Conservation (phyloP, 331 rosid species). For the Saraca asoca region DNA sequence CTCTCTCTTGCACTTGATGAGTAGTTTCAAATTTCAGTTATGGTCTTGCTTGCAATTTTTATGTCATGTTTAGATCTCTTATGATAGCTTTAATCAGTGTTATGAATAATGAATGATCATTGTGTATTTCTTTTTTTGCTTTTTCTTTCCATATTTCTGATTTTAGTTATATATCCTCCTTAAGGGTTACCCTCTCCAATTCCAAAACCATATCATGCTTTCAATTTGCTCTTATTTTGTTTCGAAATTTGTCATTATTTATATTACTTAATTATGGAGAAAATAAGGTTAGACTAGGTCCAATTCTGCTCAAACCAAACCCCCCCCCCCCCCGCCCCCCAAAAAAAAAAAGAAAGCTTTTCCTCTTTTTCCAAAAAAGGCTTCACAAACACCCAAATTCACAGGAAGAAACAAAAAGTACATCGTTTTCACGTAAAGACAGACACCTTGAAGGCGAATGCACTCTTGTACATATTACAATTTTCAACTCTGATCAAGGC, state of each 20-base stretch:
- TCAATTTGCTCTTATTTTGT: too few relatives aligned
- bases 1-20: conserved; percentile 21
- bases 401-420: neutral
- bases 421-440: conserved; percentile 6
- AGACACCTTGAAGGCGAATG: conserved; percentile 19
- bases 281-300: too few relatives aligned
- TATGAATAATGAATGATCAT: too few relatives aligned
- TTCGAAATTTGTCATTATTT: too few relatives aligned
- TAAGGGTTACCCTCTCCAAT: too few relatives aligned
- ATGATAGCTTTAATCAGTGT: neutral
- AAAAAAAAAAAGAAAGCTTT: neutral
- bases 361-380: neutral
- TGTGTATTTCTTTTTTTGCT: too few relatives aligned
- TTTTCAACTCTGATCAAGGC: conserved; percentile 23
- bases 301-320: too few relatives aligned
- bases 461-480: conserved; percentile 24
- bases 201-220: too few relatives aligned
- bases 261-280: too few relatives aligned
- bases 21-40: neutral
- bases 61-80: neutral
- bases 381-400: neutral
- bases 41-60: neutral
- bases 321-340: too few relatives aligned
- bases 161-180: too few relatives aligned
- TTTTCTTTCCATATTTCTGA: too few relatives aligned